phyloP scores from a whole-genome alignment of 1,284 basidiomycete species.

The Boletus mariae region DNA sequence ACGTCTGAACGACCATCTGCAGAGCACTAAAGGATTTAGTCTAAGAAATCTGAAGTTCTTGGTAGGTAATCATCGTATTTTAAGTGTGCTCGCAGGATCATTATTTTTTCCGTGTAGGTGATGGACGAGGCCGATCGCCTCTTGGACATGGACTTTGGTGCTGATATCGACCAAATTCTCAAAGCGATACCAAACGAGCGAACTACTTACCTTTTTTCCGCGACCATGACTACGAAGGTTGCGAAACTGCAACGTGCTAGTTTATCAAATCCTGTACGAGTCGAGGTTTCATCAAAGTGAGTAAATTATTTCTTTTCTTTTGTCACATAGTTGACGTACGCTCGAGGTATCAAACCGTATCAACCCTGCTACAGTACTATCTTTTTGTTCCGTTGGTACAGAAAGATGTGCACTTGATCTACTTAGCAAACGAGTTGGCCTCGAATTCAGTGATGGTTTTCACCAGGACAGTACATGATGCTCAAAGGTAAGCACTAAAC shows the following conservation, averaged over 20 bases:
- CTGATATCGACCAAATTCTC: slow-evolving; percentile 95
- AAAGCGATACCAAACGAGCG: slow-evolving; percentile 94
- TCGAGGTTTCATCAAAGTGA: slow-evolving; percentile 92
- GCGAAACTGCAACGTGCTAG: slow-evolving; percentile 97
- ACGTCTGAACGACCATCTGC: slow-evolving; percentile 91
- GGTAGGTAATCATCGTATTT: slow-evolving; percentile 42
- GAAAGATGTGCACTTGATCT: slow-evolving; percentile 91
- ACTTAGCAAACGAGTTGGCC: slow-evolving; percentile 85
- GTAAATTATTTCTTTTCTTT: slow-evolving; percentile 26
- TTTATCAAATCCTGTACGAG: slow-evolving; percentile 89
- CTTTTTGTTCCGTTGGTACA: slow-evolving; percentile 90
- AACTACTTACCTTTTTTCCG: slow-evolving; percentile 95
- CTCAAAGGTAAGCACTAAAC: slow-evolving; percentile 58
- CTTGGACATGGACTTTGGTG: slow-evolving; percentile 97
- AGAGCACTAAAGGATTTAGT: slow-evolving; percentile 98
- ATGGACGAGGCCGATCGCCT: slow-evolving; percentile 97
- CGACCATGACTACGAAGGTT: slow-evolving; percentile 99
- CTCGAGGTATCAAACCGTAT: slow-evolving; percentile 91
- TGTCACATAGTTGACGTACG: slow-evolving; percentile 3
- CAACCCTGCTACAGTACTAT: slow-evolving; percentile 94
- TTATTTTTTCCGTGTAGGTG: slow-evolving; percentile 49
- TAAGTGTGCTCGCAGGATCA: slow-evolving; percentile 3
- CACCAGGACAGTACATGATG: slow-evolving; percentile 93
- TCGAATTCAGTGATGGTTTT: slow-evolving; percentile 97
- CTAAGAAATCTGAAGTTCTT: slow-evolving; percentile 86